A percentile compares a stretch with the other conserved stretches of the same genome.
Evolutionary conservation across 441 rosid species (phyloP).

Genomic region (Macaranga tanarius): DNA sequence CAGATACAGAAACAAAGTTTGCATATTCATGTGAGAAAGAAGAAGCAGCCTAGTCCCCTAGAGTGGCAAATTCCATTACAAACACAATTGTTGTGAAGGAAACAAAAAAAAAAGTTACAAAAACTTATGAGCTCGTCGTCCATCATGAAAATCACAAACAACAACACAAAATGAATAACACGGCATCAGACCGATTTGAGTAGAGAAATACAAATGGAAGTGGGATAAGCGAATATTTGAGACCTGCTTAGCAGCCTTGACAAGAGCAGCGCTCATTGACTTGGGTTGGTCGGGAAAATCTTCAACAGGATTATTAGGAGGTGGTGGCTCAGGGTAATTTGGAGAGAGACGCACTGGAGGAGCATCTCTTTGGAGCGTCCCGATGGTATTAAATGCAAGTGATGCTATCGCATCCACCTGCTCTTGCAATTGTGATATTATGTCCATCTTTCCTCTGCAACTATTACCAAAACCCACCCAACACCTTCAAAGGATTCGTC

Average conservation of each 20-base stretch:
- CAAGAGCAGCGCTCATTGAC: constrained; percentile 73
- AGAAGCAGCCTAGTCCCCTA: no score
- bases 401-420: constrained; percentile 80
- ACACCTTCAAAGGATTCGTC: no score
- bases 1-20: no score
- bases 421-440: constrained; percentile 93
- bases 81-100: no score
- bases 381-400: constrained; percentile 72
- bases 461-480: neutral
- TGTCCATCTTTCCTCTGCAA: constrained; percentile 51
- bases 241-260: constrained; percentile 94
- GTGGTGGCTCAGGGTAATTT: constrained; percentile 84
- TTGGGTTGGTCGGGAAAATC: constrained; percentile 78
- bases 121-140: no score
- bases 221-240: neutral
- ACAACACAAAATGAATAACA: no score
- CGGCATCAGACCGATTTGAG: no score
- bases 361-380: constrained; percentile 81
- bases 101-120: no score
- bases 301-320: constrained; percentile 48
- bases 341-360: constrained; percentile 81
- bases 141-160: no score
- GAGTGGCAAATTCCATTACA: no score
- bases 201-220: neutral
- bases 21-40: no score